Evolutionary conservation across 108 stramenopile genomes (phyloP).

Genomic region (Nitzschia sp.): DNA sequence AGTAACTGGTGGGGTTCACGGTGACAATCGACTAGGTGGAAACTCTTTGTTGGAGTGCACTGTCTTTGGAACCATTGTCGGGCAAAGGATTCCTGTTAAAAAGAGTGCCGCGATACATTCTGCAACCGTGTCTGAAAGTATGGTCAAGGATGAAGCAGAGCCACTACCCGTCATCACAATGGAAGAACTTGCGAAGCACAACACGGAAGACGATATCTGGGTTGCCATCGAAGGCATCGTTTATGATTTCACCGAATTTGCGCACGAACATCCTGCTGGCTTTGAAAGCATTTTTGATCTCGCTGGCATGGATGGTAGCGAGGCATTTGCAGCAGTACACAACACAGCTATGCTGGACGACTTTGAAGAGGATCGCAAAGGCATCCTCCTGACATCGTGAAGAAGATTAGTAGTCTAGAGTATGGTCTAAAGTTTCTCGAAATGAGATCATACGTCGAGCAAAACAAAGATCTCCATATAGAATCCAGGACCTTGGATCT

Average conservation of each 20-base stretch:
- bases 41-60: conserved; percentile 92
- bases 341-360: conserved; percentile 79
- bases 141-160: background rate
- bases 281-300: conserved; percentile 78
- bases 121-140: background rate
- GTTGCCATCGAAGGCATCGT: conserved; percentile 84
- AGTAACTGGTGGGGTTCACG: conserved; percentile 84
- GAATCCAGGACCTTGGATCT: no score
- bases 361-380: conserved; percentile 65
- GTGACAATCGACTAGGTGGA: conserved; percentile 81
- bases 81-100: conserved; percentile 75
- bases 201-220: conserved; percentile 84
- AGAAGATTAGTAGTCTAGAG: no score
- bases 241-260: conserved; percentile 91
- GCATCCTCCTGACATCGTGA: conserved; percentile 24
- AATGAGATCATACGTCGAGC: no score
- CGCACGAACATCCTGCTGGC: conserved; percentile 91
- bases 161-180: conserved; percentile 49
- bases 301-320: conserved; percentile 85
- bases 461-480: background rate
- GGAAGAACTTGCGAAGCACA: conserved; percentile 75
- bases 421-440: no score
- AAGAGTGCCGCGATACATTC: conserved; percentile 4
- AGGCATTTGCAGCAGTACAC: conserved; percentile 84
- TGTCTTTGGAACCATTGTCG: conserved; percentile 89